Evolutionary conservation across 164 flowering plant genomes (phyloP), one percentile per base, ranked within the genome.

Genomic region (Liquidambar formosana): DNA sequence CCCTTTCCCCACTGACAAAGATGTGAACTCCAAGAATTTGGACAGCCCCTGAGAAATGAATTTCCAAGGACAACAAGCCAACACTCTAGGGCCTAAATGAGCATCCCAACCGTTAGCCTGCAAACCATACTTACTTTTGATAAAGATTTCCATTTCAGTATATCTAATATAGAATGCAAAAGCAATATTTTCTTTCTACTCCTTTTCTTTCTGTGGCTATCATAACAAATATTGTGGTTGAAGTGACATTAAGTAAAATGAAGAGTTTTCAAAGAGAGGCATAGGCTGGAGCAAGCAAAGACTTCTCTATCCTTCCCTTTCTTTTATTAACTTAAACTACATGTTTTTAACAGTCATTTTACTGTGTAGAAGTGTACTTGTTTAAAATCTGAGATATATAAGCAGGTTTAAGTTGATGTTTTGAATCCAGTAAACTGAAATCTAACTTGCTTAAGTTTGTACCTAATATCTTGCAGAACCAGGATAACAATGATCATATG

Each of bases 401-500:
- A n/a, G n/a, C n/a, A n/a, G 22, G 38, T 38, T 63, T 41, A 45
- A 63, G 52, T 19, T 44, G 18, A 45, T 23, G 26, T 46, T 22
- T 63, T 23, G 10, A 16, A 25, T 54, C 26, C 56, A 27, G 27
- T 52, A 66, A 33, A 60, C 18, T 2, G 46, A 60, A 16, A 33
- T 18, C 46, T 60, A 41, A 60, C n/a, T 2, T 22, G 3, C 23
- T 66, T 54, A 21, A 18, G 14, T 14, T 27, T 53, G 25, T 28
- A 61, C 28, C 21, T 15, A 52, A 49, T 45, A 45, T 23, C 47
- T 77, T 79, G 75, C 82, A 85, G 89, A 63, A 83, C 49, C 78
- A 73, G 63, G 86, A 83, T 43, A 60, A 74, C 73, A 76, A 77
- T 68, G 76, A 73, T 43, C 79, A 67, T 53, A 76, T 85, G 86